Conservation (phyloP, 208 protist genomes). For the Leptomonas seymouri region DNA sequence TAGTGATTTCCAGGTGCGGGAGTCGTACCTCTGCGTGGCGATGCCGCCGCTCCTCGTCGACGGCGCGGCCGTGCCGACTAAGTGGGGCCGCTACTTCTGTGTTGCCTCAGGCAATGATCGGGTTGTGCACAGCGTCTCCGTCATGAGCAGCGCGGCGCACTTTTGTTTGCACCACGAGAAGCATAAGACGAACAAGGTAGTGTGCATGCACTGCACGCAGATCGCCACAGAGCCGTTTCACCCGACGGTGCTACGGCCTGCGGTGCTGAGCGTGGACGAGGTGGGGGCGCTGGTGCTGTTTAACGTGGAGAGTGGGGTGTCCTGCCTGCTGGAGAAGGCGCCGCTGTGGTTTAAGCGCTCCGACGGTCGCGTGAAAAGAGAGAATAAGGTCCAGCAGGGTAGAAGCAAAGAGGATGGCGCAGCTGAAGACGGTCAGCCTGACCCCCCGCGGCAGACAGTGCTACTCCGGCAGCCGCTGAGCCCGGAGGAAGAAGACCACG, state of each 20-base stretch:
- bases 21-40: constrained; percentile 56
- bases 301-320: constrained; percentile 53
- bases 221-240: constrained; percentile 39
- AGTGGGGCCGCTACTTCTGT: constrained; percentile 62
- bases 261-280: constrained; percentile 76
- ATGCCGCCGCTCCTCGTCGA: constrained; percentile 18
- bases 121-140: constrained; percentile 61
- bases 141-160: constrained; percentile 59
- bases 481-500: constrained; percentile 13
- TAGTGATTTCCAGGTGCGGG: constrained; percentile 40
- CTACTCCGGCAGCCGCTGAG: constrained; percentile 16
- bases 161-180: constrained; percentile 66
- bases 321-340: constrained; percentile 12
- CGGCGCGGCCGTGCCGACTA: constrained; percentile 20
- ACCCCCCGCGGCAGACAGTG: neutral
- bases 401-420: neutral
- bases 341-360: constrained; percentile 21
- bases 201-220: constrained; percentile 49
- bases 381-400: neutral
- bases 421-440: neutral
- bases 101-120: constrained; percentile 62
- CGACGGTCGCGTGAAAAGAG: neutral
- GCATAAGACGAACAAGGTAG: constrained; percentile 52
- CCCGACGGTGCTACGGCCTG: constrained; percentile 21
- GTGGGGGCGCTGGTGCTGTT: constrained; percentile 62